Conservation (phyloP, 495 filamentous ascomycete genomes). For the Hypoxylon cercidicola region DNA sequence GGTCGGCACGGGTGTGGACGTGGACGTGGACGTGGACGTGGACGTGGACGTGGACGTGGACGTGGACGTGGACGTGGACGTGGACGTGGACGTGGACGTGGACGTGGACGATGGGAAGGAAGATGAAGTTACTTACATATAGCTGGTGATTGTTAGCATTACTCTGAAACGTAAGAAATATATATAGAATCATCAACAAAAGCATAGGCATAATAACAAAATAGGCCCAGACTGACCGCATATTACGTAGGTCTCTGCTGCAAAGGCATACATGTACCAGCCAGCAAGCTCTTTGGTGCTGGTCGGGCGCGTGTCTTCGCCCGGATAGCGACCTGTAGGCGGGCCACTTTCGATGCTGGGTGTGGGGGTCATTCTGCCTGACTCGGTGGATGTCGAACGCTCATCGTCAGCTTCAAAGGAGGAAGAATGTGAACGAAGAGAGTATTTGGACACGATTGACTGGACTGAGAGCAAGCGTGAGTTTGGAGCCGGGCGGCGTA, state of each 20-base stretch:
- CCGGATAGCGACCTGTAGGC: slow-evolving; percentile 65
- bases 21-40: no score
- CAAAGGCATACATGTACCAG: slow-evolving; percentile 97
- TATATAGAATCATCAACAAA: not conserved
- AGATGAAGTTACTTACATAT: slow-evolving; percentile 43
- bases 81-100: no score
- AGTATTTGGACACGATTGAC: slow-evolving; percentile 55
- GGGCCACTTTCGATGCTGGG: slow-evolving; percentile 40
- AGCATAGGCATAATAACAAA: no score
- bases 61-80: no score
- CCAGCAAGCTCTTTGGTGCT: slow-evolving; percentile 87
- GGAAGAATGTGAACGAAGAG: slow-evolving; percentile 57
- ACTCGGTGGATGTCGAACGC: slow-evolving; percentile 59
- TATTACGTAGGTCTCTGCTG: slow-evolving; percentile 96
- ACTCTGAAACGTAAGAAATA: not conserved
- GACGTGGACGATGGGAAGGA: not conserved
- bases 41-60: no score
- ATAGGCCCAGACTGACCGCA: slow-evolving; percentile 71
- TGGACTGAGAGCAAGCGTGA: slow-evolving; percentile 57
- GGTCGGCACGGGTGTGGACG: no score
- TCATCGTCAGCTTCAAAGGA: slow-evolving; percentile 73
- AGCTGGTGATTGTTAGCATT: slow-evolving; percentile 39
- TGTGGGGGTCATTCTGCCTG: slow-evolving; percentile 49
- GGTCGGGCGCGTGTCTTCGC: slow-evolving; percentile 88
- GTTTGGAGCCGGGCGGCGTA: slow-evolving; percentile 49